A percentile compares a stretch with the other conserved stretches of the same genome.
Conservation (phyloP, 1,284 basidiomycete species). For the Ceratobasidium sp. region DNA sequence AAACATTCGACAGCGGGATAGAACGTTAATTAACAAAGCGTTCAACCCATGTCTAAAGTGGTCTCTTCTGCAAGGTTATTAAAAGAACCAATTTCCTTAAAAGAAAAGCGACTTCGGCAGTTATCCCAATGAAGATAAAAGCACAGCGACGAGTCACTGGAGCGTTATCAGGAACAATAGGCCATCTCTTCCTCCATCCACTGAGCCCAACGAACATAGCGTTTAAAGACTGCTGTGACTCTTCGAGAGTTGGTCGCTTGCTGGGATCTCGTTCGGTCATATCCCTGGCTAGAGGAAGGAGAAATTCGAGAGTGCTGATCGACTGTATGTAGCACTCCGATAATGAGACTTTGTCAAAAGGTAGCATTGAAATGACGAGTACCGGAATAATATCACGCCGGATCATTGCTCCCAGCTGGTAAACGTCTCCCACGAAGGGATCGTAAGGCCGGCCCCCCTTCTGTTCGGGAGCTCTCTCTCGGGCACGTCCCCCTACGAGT, state of each 20-base stretch:
- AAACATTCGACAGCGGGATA: too few species aligned
- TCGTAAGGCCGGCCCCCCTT: background rate
- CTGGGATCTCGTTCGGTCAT: slow-evolving; percentile 9
- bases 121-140: slow-evolving; percentile 5
- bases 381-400: slow-evolving; percentile 18
- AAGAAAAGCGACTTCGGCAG: background rate
- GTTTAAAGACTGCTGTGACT: background rate
- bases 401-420: slow-evolving; percentile 14
- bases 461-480: slow-evolving; percentile 16
- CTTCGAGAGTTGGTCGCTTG: background rate
- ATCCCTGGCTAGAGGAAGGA: slow-evolving; percentile 3
- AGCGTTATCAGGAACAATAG: background rate
- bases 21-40: too few species aligned
- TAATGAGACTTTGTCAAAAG: too few species aligned
- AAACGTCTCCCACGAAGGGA: slow-evolving; percentile 10
- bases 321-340: background rate
- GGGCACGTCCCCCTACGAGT: background rate
- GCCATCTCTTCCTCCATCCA: slow-evolving; percentile 14
- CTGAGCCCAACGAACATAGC: background rate
- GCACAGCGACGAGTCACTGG: background rate
- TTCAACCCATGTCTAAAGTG: too few species aligned
- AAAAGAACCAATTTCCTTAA: too few species aligned
- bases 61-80: too few species aligned
- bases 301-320: background rate
- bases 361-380: too few species aligned